Percentiles rank a stretch among this genome's conserved stretches.
phyloP scores from a whole-genome alignment of 2,329 filamentous ascomycete species.

The Herpotrichia juniperi region DNA sequence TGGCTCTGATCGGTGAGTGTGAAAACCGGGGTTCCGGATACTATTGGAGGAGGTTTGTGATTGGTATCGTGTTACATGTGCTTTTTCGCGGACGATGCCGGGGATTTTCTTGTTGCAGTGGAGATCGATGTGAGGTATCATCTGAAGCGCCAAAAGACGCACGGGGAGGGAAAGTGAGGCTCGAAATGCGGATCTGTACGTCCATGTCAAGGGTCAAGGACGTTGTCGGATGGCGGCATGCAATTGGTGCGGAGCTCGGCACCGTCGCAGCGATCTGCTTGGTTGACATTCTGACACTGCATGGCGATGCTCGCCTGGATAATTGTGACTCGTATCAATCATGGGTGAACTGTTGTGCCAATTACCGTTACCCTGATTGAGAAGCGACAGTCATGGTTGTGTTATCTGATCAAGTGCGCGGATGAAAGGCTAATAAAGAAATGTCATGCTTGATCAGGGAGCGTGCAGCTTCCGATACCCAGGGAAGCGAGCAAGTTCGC shows the following conservation, averaged over 20 bases:
- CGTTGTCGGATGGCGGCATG: too few relatives aligned
- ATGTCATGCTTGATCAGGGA: not conserved
- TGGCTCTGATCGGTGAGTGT: constrained; percentile 16
- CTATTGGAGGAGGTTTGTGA: too few relatives aligned
- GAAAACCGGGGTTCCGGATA: not conserved
- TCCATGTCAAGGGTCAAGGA: too few relatives aligned
- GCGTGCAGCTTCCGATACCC: not conserved
- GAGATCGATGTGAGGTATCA: not conserved
- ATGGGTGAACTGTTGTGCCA: not conserved
- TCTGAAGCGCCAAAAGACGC: not conserved
- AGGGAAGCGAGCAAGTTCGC: too few relatives aligned
- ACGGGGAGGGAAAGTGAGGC: too few relatives aligned
- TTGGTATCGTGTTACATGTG: not conserved
- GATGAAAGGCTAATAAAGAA: not conserved
- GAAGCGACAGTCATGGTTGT: not conserved
- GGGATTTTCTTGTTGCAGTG: not conserved
- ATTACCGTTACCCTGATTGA: not conserved
- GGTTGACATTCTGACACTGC: not conserved
- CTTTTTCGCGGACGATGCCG: not conserved
- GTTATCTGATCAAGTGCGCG: not conserved
- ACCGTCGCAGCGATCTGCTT: not conserved
- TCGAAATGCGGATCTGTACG: too few relatives aligned
- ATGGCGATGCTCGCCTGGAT: not conserved
- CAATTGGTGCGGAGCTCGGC: not conserved
- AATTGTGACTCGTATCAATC: not conserved